Base-by-base conservation (phyloP, 139 green algal species). In the Coelastrella sp. region DNA sequence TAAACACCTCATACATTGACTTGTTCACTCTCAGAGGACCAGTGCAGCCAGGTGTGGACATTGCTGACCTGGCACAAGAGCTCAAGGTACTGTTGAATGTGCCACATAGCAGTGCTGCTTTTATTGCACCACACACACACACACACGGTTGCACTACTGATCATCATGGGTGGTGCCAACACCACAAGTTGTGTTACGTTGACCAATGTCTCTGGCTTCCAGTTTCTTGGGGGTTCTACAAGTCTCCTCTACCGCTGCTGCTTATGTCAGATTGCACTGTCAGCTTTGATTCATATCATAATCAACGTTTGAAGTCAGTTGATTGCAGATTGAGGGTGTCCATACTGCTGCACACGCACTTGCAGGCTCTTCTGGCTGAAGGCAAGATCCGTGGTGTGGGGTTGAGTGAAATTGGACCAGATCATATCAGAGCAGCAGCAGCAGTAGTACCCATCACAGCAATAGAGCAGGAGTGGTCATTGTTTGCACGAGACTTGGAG, bases 371-470 rank as follows among this genome's bases (percentile, higher is more conserved):
- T 59, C 85, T 93, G 38, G 68, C 89, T 19, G 91, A 94, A 71
- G 94, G 94, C 75, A 97, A 96, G 89, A 82, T 96, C 38, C 25
- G 88, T 80, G 90, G 95, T 85, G 87, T 96, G 13, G 94, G 94
- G 0, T 30, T 97, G 25, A 92, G 82, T 13, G 94, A 97, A 90
- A 87, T 91, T 50, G 71, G 43, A 4, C 50, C 93, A 1, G 84
- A 87, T 7, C 88, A 94, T 50, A 87, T 97, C 25, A 90, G 92
- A 13, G 81, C 73, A 67, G 94, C 92, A 25, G 90, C 94, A 69
- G 89, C 89, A 2, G 85, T 96, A 8, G 74, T 91, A 71, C 94
- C 94, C 25, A 91, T 97, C 76, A 90, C 86, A 6, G 92, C 91
- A 21, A 87, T 94, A 37, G 88, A 96, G 91, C 67, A 93, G 89